phyloP scores from a whole-genome alignment of 345 rosid genomes.

The Carallia brachiata region DNA sequence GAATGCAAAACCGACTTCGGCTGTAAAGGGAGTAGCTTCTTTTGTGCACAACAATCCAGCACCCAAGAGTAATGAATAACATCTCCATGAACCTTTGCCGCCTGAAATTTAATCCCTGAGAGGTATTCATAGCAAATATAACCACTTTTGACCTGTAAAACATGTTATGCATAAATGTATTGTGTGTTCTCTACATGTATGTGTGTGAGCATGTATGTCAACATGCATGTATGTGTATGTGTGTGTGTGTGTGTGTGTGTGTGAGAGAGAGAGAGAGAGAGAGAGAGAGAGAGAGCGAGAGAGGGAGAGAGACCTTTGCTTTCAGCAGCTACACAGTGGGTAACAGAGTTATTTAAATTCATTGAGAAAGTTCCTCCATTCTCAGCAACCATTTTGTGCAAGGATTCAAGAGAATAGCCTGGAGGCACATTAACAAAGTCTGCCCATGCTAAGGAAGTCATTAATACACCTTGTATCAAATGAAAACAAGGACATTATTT shows the following conservation, averaged over 20 bases:
- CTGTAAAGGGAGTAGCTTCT: conserved; percentile 72
- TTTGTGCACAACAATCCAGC: conserved; percentile 75
- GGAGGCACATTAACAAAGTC: conserved; percentile 83
- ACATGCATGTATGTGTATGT: not conserved
- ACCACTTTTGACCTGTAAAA: not conserved
- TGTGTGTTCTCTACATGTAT: not conserved
- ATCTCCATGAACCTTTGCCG: conserved; percentile 78
- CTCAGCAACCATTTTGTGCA: conserved; percentile 88
- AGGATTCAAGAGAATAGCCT: conserved; percentile 52
- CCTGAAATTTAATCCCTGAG: conserved; percentile 85
- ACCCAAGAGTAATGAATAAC: conserved; percentile 86
- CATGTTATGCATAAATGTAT: not conserved
- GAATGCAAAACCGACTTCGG: conserved; percentile 58
- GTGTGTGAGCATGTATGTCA: not conserved
- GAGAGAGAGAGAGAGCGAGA: conserved; percentile 33
- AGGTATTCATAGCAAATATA: not conserved
- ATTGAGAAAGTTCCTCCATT: conserved; percentile 92
- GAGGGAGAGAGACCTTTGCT: conserved; percentile 66
- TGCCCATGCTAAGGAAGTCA: conserved; percentile 50
- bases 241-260: not conserved
- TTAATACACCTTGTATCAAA: conserved; percentile 6
- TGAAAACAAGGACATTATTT: conserved; percentile 3
- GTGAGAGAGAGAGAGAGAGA: conserved; percentile 30
- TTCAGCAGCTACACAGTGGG: conserved; percentile 91
- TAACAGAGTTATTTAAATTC: conserved; percentile 86